These are phyloP conservation scores for Plasmodium gonderi DNA, from an alignment of 169 alveolate species.

Conservation along the genomic window DNA sequence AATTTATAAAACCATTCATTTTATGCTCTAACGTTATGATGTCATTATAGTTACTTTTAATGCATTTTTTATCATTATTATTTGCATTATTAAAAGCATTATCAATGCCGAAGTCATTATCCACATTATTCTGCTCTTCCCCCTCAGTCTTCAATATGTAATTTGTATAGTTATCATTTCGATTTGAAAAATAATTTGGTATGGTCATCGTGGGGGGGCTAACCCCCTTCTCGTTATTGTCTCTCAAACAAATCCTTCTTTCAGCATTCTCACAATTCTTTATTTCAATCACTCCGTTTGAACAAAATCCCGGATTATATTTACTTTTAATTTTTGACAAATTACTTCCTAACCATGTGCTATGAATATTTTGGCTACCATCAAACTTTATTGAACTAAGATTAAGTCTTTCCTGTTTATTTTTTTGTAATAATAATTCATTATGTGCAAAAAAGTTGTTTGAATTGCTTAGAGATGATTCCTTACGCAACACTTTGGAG, in stretches of 20 bases:
- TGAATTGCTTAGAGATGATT: not conserved
- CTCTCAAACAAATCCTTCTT: not conserved
- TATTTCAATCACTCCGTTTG: not conserved
- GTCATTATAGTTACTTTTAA: not conserved
- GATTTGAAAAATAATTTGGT: conserved; percentile 21
- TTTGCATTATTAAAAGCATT: not conserved
- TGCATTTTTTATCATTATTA: too few relatives aligned
- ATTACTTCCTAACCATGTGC: not conserved
- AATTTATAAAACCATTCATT: not conserved
- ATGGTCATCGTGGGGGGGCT: not conserved
- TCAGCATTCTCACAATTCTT: not conserved
- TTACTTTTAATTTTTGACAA: not conserved
- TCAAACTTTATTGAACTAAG: not conserved
- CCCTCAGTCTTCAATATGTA: not conserved
- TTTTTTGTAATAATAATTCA: not conserved
- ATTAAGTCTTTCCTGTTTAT: not conserved
- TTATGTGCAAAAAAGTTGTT: not conserved
- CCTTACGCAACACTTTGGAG: not conserved
- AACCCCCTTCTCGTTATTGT: conserved; percentile 10
- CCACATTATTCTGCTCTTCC: not conserved
- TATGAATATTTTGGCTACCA: not conserved
- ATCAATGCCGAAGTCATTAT: not conserved
- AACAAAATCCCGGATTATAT: not conserved
- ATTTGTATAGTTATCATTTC: conserved; percentile 34
- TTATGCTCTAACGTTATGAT: not conserved